Conservation (phyloP, 305 asterid genomes). For the Fraxinus sp. region DNA sequence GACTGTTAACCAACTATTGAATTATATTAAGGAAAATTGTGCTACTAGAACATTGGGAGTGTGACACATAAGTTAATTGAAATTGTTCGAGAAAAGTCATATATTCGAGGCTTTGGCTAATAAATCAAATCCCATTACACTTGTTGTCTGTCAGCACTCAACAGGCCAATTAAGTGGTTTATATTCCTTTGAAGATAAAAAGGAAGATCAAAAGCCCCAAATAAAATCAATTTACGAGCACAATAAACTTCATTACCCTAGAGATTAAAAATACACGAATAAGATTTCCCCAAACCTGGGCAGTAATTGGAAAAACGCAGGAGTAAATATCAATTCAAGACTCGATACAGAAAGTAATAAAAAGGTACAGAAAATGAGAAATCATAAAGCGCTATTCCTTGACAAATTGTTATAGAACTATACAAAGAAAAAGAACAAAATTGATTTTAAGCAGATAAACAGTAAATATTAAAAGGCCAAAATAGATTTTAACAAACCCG, state of each 20-base stretch:
- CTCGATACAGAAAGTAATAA: not conserved
- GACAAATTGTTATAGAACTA: not conserved
- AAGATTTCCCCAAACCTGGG: not conserved
- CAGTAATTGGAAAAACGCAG: not conserved
- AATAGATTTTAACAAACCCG: constrained; percentile 13
- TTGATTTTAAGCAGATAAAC: not conserved
- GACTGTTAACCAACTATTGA: not conserved
- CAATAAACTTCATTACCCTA: not conserved
- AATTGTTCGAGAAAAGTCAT: not conserved
- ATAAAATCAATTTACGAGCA: not conserved
- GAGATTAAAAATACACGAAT: not conserved
- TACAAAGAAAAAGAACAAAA: too few species aligned
- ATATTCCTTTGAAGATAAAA: not conserved
- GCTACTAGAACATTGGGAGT: not conserved
- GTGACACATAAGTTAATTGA: not conserved
- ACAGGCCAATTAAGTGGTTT: not conserved
- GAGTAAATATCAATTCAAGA: not conserved
- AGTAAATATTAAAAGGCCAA: not conserved
- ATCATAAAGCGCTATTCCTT: not conserved
- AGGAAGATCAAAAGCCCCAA: not conserved
- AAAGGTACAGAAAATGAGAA: not conserved
- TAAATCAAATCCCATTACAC: not conserved
- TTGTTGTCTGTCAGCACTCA: not conserved
- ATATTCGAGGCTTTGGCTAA: too few species aligned
- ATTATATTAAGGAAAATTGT: not conserved